Base-by-base conservation (phyloP, 1,284 basidiomycete genomes). In the Trichosporon sp. region DNA sequence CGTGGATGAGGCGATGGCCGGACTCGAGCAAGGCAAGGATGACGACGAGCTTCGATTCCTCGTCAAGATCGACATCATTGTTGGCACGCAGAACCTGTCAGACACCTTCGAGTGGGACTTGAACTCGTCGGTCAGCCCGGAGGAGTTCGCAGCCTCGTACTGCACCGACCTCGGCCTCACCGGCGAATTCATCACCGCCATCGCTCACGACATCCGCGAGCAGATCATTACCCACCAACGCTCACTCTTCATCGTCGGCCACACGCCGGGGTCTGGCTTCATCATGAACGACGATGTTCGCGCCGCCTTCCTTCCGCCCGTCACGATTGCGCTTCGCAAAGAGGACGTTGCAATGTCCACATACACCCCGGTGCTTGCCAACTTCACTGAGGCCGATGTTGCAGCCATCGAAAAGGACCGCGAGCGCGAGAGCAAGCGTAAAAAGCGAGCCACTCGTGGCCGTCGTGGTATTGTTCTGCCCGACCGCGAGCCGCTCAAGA, bases 71-170 rank as follows among this genome's bases (percentile, higher is more conserved):
- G 97, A 99, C 84, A 94, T 99, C 83, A 94, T 95, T 67, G 92
- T 96, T 68, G 96, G 95, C 38, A 90, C 91, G 19, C 90, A 96
- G 85, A 96, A 97, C 82, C 88, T 99, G 35, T 91, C 95, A 68
- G 97, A 99, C 84, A 93, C 96, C 79, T 97, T 99, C 80, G 97
- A 99, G 82, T 99, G 97, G 97, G 96, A 99, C 83, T 85, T 98
- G 63, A 91, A 91, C 78, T 86, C 88, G 43, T 86, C 87, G 65
- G 90, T 92, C 1, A 91, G 92, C 1, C 94, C 96, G 0, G 97
- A 99, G 83, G 90, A 91, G 67, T 99, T 99, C 83, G 94, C 96
- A 7, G 91, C 92, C 75, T 87, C 91, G 0, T 98, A 97, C 82
- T 87, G 91, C 2, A 89, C 88, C 31, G 97, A 99, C 78, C 86